A percentile compares a stretch with the other conserved stretches of the same genome.
These are phyloP conservation scores for Vaccinium vitisidaea DNA, from an alignment of 148 eudicot species.

Conservation along the genomic window DNA sequence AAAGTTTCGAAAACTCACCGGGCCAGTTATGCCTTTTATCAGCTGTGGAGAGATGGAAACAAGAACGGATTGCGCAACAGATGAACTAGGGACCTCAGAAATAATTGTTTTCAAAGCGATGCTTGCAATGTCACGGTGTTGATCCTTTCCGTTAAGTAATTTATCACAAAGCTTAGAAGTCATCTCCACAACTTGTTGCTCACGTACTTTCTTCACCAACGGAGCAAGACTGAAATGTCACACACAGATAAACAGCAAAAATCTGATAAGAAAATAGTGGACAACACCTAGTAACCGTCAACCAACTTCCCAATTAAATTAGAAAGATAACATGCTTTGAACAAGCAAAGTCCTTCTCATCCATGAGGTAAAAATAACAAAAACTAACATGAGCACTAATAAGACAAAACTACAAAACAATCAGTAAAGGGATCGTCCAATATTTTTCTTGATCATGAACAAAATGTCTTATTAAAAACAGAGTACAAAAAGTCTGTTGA, in stretches of 20 bases:
- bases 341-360: not conserved
- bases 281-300: conserved; percentile 4
- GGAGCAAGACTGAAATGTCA: conserved; percentile 76
- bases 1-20: conserved; percentile 45
- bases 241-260: conserved; percentile 12
- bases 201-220: conserved; percentile 86
- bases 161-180: conserved; percentile 74
- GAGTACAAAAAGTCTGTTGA: not conserved
- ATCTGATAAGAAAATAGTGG: not conserved
- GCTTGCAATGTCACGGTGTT: conserved; percentile 93
- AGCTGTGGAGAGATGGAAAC: conserved; percentile 75
- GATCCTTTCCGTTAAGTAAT: conserved; percentile 85
- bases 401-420: not conserved
- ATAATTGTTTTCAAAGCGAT: conserved; percentile 96
- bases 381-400: not conserved
- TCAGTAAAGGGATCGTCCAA: not conserved
- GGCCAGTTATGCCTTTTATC: conserved; percentile 66
- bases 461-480: not conserved
- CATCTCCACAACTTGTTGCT: conserved; percentile 86
- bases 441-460: not conserved
- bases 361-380: not conserved
- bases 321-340: not conserved
- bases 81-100: conserved; percentile 73
- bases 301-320: not conserved
- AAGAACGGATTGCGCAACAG: conserved; percentile 66